Percentiles rank a stretch among this genome's conserved stretches.
Conservation (phyloP, 441 rosid species). For the Sinapis alba region DNA sequence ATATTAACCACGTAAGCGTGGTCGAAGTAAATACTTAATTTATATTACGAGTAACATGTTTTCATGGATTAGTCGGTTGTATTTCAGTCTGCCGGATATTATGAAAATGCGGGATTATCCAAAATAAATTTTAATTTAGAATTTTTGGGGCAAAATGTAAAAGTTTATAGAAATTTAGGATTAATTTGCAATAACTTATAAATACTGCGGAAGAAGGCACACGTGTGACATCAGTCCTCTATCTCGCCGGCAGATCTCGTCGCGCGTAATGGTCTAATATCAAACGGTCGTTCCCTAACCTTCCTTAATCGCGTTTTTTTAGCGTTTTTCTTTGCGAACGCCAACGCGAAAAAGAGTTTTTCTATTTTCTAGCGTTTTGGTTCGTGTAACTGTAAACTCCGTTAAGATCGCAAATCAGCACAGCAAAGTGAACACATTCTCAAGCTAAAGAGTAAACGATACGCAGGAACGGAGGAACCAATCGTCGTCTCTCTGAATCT, state of each 20-base stretch:
- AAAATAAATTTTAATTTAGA: neutral
- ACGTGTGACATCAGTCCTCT: neutral
- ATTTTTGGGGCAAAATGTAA: neutral
- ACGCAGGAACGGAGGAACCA: neutral
- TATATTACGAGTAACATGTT: too few species aligned
- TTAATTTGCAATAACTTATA: constrained; percentile 2
- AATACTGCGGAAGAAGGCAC: neutral
- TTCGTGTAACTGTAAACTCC: constrained; percentile 1
- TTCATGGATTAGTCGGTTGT: too few species aligned
- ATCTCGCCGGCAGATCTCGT: constrained; percentile 13
- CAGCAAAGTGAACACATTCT: constrained; percentile 22
- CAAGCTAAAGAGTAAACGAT: constrained; percentile 9
- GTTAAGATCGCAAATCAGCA: constrained; percentile 1
- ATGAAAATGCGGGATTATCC: too few species aligned
- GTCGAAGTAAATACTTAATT: too few species aligned
- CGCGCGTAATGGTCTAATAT: neutral
- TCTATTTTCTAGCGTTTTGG: constrained; percentile 9
- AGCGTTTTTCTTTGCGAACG: too few species aligned
- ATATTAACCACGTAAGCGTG: too few species aligned
- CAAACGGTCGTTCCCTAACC: neutral
- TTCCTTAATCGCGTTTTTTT: neutral
- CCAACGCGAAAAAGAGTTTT: constrained; percentile 9
- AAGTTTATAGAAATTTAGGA: neutral
- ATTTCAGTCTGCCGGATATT: too few species aligned
- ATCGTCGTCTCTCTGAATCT: constrained; percentile 5